Evolutionary conservation across 805 yeast genomes (phyloP), one percentile per base, ranked within the genome.

Genomic region (Candida maesae): DNA sequence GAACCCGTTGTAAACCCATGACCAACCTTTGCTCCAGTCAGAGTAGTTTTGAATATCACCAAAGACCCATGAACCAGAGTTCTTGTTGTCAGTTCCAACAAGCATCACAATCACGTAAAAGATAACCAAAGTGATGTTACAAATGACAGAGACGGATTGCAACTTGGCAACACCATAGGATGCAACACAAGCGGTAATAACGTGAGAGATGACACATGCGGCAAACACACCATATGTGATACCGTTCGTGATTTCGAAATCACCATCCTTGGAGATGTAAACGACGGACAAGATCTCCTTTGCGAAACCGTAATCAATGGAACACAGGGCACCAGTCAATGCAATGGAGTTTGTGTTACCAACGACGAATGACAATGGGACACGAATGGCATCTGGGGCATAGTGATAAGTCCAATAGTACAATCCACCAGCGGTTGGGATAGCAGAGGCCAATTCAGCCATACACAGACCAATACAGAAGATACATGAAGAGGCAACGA

Each of bases 371-470:
- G 82, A 75, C 24, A 80, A 58, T 0, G 80, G 78, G 15, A 73
- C 71, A 53, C 75, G 70, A 24, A 67, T 50, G 4, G 53, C 50
- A 36, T 67, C 72, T 2, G 87, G 89, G 19, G 88, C 78, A 55
- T 78, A 81, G 55, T 78, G 71, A 59, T 70, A 78, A 2, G 85
- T 76, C 80, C 84, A 79, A 60, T 74, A 78, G 56, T 80, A 84
- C 29, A 83, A 63, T 8, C 90, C 90, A 40, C 90, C 90, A 16
- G 84, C 75, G 1, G 90, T 82, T 20, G 91, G 90, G 49, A 79
- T 73, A 1, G 88, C 74, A 27, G 81, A 73, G 1, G 83, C 85
- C 46, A 81, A 60, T 52, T 81, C 83, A 6, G 84, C 69, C 79
- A 84, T 74, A 14, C 82, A 68, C 7, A 73, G 47, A 14, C 87